phyloP scores from a whole-genome alignment of 2,329 filamentous ascomycete genomes.

The Elsinoe australis region DNA sequence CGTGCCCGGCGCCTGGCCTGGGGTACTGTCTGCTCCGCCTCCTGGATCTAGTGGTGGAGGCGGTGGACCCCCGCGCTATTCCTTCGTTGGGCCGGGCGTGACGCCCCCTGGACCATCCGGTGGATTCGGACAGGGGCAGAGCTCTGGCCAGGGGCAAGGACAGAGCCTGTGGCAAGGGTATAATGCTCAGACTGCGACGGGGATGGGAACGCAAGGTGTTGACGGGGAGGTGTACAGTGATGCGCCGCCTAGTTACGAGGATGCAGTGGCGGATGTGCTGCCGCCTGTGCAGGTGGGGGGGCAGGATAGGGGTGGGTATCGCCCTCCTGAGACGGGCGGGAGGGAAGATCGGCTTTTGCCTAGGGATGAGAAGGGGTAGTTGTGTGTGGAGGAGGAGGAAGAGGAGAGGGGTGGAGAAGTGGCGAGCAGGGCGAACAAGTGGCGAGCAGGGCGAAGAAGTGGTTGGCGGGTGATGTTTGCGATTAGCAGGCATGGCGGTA shows the following conservation, averaged over 20 bases:
- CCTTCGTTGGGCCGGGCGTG: not conserved
- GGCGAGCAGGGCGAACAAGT: too few species aligned
- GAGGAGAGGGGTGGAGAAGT: not conserved
- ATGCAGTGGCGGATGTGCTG: slow-evolving; percentile 74
- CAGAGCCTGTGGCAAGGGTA: slow-evolving; percentile 3
- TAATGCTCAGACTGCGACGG: not conserved
- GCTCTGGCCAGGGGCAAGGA: too few species aligned
- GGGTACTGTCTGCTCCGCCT: not conserved
- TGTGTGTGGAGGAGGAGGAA: not conserved
- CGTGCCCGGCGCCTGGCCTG: slow-evolving; percentile 2
- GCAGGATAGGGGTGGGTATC: slow-evolving; percentile 60
- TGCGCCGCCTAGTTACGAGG: slow-evolving; percentile 90
- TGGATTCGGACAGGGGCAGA: too few species aligned
- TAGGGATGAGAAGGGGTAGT: slow-evolving; percentile 25
- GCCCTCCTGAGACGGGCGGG: slow-evolving; percentile 31
- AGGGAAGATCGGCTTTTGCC: slow-evolving; percentile 26
- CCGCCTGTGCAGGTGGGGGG: slow-evolving; percentile 58
- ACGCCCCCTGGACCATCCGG: not conserved
- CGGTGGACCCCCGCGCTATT: slow-evolving; percentile 2
- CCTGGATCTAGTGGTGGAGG: not conserved
- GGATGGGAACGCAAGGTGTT: not conserved
- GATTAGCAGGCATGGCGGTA: too few species aligned
- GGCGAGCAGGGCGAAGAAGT: too few species aligned
- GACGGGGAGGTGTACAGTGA: slow-evolving; percentile 49
- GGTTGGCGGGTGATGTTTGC: too few species aligned